phyloP scores from a whole-genome alignment of 257 asterid species.

The Striga asiatica region DNA sequence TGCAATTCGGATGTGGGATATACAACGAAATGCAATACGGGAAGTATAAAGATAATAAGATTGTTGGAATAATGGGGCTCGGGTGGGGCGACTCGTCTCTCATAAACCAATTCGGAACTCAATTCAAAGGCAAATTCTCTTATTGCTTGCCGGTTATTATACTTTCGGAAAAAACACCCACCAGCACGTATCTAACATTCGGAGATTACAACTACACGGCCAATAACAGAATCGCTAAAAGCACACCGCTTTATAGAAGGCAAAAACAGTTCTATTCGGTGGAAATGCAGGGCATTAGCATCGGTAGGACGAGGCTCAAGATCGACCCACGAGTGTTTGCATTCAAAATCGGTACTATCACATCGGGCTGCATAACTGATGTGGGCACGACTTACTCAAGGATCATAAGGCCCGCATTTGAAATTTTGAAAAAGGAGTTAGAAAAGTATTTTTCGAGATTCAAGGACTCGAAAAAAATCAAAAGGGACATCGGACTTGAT shows the following conservation, averaged over 20 bases:
- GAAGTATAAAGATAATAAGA: constrained; percentile 2
- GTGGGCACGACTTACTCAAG: constrained; percentile 4
- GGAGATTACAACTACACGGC: too few species aligned
- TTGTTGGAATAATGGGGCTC: constrained; percentile 16
- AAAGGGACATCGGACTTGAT: neutral
- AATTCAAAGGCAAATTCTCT: neutral
- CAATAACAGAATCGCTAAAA: too few species aligned
- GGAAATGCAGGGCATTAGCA: constrained; percentile 12
- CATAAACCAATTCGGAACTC: neutral
- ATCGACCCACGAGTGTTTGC: neutral
- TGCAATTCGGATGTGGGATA: neutral
- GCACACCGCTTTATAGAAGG: constrained; percentile 5
- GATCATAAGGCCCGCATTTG: constrained; percentile 12
- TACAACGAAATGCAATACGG: neutral
- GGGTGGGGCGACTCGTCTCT: neutral
- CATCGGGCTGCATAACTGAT: neutral
- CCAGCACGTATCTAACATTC: too few species aligned
- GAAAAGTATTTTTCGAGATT: constrained; percentile 6
- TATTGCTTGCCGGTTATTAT: too few species aligned
- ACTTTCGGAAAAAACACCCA: too few species aligned
- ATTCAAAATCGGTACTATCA: neutral
- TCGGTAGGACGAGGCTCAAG: constrained; percentile 8
- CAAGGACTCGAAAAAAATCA: neutral
- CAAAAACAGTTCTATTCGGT: neutral
- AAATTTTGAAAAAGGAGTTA: neutral